phyloP scores from a whole-genome alignment of 768 basidiomycete genomes.

The Podaxis sp. region DNA sequence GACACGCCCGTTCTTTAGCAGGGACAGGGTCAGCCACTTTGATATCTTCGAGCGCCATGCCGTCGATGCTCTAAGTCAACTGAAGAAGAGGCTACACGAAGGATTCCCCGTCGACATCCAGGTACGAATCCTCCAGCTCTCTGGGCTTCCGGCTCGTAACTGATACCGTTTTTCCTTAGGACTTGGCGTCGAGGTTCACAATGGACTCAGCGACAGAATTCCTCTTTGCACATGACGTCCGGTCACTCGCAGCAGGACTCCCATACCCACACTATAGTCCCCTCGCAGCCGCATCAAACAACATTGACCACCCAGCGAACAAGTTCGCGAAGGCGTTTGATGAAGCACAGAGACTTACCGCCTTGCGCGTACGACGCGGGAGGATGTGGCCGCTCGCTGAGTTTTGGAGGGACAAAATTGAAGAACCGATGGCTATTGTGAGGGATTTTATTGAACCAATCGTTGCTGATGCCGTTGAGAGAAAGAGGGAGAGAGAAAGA shows the following conservation, averaged over 20 bases:
- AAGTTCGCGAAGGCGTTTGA: constrained; percentile 46
- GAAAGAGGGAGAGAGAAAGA: constrained; percentile 23
- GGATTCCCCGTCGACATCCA: constrained; percentile 59
- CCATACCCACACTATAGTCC: constrained; percentile 38
- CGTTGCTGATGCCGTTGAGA: constrained; percentile 39
- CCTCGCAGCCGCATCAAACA: constrained; percentile 14
- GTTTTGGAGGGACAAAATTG: constrained; percentile 45
- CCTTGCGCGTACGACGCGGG: constrained; percentile 37
- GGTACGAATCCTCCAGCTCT: constrained; percentile 20
- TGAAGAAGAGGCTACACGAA: constrained; percentile 42
- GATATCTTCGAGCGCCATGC: constrained; percentile 56
- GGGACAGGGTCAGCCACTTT: constrained; percentile 54
- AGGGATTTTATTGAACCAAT: constrained; percentile 51
- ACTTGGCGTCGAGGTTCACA: constrained; percentile 52
- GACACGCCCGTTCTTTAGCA: constrained; percentile 58
- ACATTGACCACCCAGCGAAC: constrained; percentile 28
- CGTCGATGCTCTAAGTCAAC: constrained; percentile 33
- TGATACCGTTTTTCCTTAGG: constrained; percentile 24
- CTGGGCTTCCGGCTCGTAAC: background rate
- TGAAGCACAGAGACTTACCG: constrained; percentile 38
- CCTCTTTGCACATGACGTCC: constrained; percentile 46
- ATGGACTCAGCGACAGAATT: constrained; percentile 58
- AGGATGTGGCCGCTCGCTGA: constrained; percentile 48
- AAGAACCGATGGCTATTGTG: constrained; percentile 41
- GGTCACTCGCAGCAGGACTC: constrained; percentile 41